Evolutionary conservation across 2,329 filamentous ascomycete genomes (phyloP), one percentile per base, ranked within the genome.

Genomic region (Talaromyces sp.): DNA sequence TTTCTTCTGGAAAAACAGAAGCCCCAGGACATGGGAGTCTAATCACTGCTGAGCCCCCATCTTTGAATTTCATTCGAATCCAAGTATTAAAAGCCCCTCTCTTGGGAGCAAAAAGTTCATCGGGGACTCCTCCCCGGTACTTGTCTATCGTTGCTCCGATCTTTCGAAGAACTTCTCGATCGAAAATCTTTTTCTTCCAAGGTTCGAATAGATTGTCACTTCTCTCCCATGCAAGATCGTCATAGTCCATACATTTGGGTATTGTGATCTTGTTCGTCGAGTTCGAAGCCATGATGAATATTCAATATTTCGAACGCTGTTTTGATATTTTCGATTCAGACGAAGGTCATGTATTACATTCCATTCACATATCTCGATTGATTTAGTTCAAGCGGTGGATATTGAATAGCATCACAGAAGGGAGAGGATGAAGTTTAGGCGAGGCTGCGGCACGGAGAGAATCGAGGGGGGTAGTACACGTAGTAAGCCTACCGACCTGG

Each of bases 61-160:
- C 63, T 35, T 68, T 61, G 55, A 64, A 70, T 19, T 65, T 68
- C 55, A 73, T 68, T 55, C 65, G 64, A 58, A 68, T 70, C 57
- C 70, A 71, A 17, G 71, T 46, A 64, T 72, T 72, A 35, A 71
- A 73, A 53, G 68, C 68, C 26, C 71, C 68, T 50, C 66, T 69
- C n/a, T 63, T 55, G 41, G 67, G 64, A 54, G 57, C 64, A 21
- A 62, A 65, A 17, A 66, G 67, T 38, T 61, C 62, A 11, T 59
- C 61, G 10, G 65, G 62, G 43, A 56, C 65, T 19, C 66, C 59
- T 48, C 64, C 62, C 9, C 64, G 61, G 59, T 70, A 63, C 21
- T 56, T 58, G 32, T 35, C 32, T 35, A 35, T 35, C 14, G 32
- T 35, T 43, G 59, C 60, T 58, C 67, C 67, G 31, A 70, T 62